Evolutionary conservation across 805 yeast genomes (phyloP), one percentile per base, ranked within the genome.

Genomic region (Yarrowia sp.): DNA sequence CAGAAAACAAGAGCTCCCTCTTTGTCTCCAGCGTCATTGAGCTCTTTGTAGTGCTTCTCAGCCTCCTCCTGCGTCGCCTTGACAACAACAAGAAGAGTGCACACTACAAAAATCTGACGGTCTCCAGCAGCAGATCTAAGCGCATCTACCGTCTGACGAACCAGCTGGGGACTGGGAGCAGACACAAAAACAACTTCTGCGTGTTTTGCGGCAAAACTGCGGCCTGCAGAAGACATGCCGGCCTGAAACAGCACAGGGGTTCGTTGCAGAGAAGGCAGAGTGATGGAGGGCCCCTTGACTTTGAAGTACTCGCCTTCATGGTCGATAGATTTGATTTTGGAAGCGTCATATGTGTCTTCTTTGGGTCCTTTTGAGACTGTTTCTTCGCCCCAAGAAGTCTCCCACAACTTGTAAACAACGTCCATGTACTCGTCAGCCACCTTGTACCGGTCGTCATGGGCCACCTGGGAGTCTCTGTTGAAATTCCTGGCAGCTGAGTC

Each of bases 321-420:
- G 67, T 79, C 73, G 49, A 80, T 79, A 54, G 76, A 75, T 67
- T 82, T 72, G 63, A 80, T 75, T 43, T 75, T 75, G 9, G 74
- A 73, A 4, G 82, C 81, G 19, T 68, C 71, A 38, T 66, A 71
- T 2, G 67, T 40, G 22, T 64, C 66, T 19, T 65, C 67, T 56
- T 71, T 64, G 19, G 49, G 67, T 41, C 77, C 76, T 33, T 69
- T 64, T 21, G 70, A 69, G 17, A 76, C 74, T 1, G 79, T 77
- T 44, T 78, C 82, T 66, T 80, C 82, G 65, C 79, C 74, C 82
- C 82, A 79, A 0, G 82, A 78, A 17, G 78, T 72, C 40, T 79
- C 70, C 61, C 80, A 72, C 49, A 80, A 70, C 65, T 78, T 77
- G 66, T 76, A 75, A 12, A 78, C 73, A 12, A 78, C 79, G 49